These are phyloP conservation scores for Dillenia suffruticosa DNA, from an alignment of 164 flowering plant genomes.

Conservation along the genomic window DNA sequence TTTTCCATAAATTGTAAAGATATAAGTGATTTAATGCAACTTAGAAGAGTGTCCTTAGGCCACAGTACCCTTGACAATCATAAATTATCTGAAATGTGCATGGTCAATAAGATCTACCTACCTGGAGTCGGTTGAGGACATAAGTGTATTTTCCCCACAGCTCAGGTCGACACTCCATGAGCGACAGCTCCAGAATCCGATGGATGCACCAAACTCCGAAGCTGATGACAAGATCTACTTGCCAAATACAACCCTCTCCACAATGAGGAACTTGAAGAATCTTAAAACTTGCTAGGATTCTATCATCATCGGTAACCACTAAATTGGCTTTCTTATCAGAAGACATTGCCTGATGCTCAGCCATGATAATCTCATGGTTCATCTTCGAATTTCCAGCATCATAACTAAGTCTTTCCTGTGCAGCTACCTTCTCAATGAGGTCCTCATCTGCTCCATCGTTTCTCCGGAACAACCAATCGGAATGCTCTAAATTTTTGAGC, in stretches of 20 bases:
- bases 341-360: slow-evolving; percentile 33
- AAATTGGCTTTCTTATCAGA: slow-evolving; percentile 32
- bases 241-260: slow-evolving; percentile 89
- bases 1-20: too few species aligned
- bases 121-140: slow-evolving; percentile 97
- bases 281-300: slow-evolving; percentile 18
- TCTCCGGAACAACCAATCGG: slow-evolving; percentile 84
- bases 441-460: slow-evolving; percentile 93
- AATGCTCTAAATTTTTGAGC: slow-evolving; percentile 83
- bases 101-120: slow-evolving; percentile 14
- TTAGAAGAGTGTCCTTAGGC: too few species aligned
- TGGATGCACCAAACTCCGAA: slow-evolving; percentile 98
- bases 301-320: slow-evolving; percentile 35
- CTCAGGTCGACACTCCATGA: slow-evolving; percentile 97
- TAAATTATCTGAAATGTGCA: too few species aligned
- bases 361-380: slow-evolving; percentile 19
- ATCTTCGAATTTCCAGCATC: slow-evolving; percentile 62
- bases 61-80: not conserved
- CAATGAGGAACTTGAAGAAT: slow-evolving; percentile 65
- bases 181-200: slow-evolving; percentile 78
- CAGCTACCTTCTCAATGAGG: slow-evolving; percentile 79
- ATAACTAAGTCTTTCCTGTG: slow-evolving; percentile 59
- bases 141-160: slow-evolving; percentile 98
- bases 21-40: too few species aligned
- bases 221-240: slow-evolving; percentile 62